phyloP scores from a whole-genome alignment of 805 yeast genomes.

The Spathaspora hagerdaliae region DNA sequence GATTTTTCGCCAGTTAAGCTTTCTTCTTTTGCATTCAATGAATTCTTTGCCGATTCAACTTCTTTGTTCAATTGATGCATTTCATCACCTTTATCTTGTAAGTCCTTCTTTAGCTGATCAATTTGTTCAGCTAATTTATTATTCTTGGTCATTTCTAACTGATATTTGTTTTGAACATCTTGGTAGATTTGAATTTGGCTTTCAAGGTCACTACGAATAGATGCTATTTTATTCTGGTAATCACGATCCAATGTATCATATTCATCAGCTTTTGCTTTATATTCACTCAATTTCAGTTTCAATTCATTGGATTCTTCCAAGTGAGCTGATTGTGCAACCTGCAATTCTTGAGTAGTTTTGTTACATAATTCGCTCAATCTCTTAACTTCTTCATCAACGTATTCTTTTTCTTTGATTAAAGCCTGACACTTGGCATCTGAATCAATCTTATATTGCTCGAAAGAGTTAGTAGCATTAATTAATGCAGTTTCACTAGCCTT shows the following conservation, averaged over 20 bases:
- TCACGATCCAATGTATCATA: constrained; percentile 31
- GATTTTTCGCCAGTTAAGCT: constrained; percentile 18
- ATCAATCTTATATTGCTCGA: constrained; percentile 36
- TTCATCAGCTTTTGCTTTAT: constrained; percentile 26
- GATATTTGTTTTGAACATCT: constrained; percentile 52
- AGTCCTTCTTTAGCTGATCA: constrained; percentile 14
- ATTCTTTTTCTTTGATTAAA: constrained; percentile 22
- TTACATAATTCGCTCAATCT: constrained; percentile 18
- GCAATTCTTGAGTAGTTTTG: constrained; percentile 18
- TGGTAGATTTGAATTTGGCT: constrained; percentile 44
- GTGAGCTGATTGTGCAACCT: constrained; percentile 16
- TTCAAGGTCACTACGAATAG: constrained; percentile 26
- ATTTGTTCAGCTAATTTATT: constrained; percentile 44
- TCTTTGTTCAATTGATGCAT: constrained; percentile 8
- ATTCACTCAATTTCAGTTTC: constrained; percentile 18
- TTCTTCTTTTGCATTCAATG: constrained; percentile 15
- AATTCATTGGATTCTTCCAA: constrained; percentile 22
- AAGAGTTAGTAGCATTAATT: constrained; percentile 48
- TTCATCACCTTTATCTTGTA: constrained; percentile 12
- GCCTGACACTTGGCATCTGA: constrained; percentile 16
- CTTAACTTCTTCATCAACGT: constrained; percentile 15
- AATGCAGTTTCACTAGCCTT: constrained; percentile 65
- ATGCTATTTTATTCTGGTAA: constrained; percentile 24
- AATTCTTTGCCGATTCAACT: constrained; percentile 7
- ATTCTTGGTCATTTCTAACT: constrained; percentile 50